These are phyloP conservation scores for Ophiocordyceps sinensis DNA, from an alignment of 2,329 filamentous ascomycete species.

Conservation along the genomic window DNA sequence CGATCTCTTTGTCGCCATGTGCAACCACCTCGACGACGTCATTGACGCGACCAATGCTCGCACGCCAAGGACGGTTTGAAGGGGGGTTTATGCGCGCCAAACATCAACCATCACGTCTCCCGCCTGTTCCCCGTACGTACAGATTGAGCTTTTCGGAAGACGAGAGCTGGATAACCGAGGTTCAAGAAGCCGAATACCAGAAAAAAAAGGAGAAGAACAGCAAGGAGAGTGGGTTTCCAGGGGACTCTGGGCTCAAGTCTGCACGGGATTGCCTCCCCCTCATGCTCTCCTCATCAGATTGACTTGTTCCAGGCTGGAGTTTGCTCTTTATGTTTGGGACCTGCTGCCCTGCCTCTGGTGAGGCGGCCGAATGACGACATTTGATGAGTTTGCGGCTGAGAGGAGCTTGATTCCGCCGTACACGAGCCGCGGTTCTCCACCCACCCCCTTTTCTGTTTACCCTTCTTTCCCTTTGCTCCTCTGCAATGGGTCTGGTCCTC, in stretches of 20 bases:
- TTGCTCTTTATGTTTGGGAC: slow-evolving; percentile 7
- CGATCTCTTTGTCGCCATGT: slow-evolving; percentile 95
- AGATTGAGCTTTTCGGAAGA: background rate
- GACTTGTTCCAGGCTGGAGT: slow-evolving; percentile 11
- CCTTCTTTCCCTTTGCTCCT: slow-evolving; percentile 6
- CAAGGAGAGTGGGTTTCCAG: slow-evolving; percentile 6
- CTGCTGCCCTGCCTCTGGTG: slow-evolving; percentile 28
- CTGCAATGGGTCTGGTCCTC: slow-evolving; percentile 5
- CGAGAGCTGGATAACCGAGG: background rate
- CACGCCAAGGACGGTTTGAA: slow-evolving; percentile 42
- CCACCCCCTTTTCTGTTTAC: slow-evolving; percentile 2
- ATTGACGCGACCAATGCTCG: slow-evolving; percentile 65
- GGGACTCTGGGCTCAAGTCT: slow-evolving; percentile 9
- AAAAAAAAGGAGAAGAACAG: slow-evolving; percentile 8
- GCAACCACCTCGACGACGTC: slow-evolving; percentile 95
- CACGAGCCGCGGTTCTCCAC: background rate
- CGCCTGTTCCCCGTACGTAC: background rate
- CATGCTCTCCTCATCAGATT: slow-evolving; percentile 31
- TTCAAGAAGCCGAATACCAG: background rate
- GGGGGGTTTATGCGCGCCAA: slow-evolving; percentile 3
- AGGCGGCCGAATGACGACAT: slow-evolving; percentile 28
- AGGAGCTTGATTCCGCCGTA: background rate
- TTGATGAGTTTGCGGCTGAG: slow-evolving; percentile 6
- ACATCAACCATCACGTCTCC: background rate
- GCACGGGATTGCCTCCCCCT: slow-evolving; percentile 16